phyloP scores from a whole-genome alignment of 75 land plant genomes.

The Cunninghamia lanceolata region DNA sequence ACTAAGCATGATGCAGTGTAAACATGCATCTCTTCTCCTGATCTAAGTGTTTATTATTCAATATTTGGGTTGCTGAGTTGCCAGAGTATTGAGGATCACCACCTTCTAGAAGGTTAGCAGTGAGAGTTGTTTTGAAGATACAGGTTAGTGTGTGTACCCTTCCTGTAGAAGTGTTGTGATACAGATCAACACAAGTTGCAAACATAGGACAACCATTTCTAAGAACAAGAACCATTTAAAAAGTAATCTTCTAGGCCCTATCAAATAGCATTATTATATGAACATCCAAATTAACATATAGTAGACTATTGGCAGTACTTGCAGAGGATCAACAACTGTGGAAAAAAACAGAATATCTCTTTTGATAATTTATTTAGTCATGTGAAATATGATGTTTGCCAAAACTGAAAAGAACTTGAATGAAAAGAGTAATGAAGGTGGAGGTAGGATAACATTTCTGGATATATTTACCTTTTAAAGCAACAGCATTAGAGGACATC shows the following conservation, averaged over 20 bases:
- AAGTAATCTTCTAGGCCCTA: background rate
- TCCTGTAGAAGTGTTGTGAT: too few relatives aligned
- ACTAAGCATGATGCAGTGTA: too few relatives aligned
- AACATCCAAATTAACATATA: background rate
- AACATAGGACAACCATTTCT: too few relatives aligned
- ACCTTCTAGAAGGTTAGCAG: too few relatives aligned
- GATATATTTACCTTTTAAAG: conserved; percentile 53
- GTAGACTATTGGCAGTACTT: background rate
- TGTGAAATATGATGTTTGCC: background rate
- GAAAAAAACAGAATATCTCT: background rate
- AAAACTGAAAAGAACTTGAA: background rate
- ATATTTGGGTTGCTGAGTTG: too few relatives aligned
- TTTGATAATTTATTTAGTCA: background rate
- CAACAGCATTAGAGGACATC: conserved; percentile 71
- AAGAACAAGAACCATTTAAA: too few relatives aligned
- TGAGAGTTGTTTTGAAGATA: too few relatives aligned
- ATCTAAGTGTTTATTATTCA: too few relatives aligned
- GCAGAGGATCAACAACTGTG: background rate
- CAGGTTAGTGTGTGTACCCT: too few relatives aligned
- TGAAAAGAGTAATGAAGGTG: background rate
- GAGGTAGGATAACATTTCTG: background rate
- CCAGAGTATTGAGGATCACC: too few relatives aligned
- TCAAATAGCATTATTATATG: background rate
- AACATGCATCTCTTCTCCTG: too few relatives aligned
- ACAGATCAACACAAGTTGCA: too few relatives aligned